Evolutionary conservation across 208 protist genomes (phyloP), one percentile per base, ranked within the genome.

Genomic region (Giardia duodenalis): DNA sequence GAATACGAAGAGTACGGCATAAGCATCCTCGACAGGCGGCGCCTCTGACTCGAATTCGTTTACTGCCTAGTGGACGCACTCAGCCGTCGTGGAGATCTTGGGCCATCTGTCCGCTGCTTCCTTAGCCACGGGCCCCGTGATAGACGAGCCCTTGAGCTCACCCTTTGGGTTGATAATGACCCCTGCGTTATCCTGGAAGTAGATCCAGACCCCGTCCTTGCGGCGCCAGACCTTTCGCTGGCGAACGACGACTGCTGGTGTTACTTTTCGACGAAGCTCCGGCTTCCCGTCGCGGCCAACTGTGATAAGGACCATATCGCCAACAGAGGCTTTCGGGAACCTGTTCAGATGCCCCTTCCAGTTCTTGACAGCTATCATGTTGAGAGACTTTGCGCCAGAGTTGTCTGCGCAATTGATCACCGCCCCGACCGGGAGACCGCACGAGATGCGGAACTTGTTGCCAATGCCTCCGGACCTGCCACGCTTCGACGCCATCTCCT

Each of bases 391-490:
- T 93, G 98, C 99, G 86, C 99, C 99, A 88, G 97, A 99, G 97
- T 99, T 99, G 96, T 99, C 98, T 92, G 98, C 98, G 95, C 98
- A 99, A 97, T 99, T 99, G 93, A 99, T 97, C 47, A 99, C 97
- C 43, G 99, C 98, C 92, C 96, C 97, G 87, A 98, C 97, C 94
- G 98, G 98, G 86, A 99, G 97, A 96, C 96, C 98, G 89, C 98
- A 95, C 93, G 98, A 97, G 88, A 99, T 98, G 94, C 98, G 96
- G 96, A 99, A 99, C 96, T 99, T 99, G 91, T 93, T 95, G 86
- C 96, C 97, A 87, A 92, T 92, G n/a, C 93, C 92, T 92, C 95
- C 96, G 92, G 93, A 94, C 76, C 92, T 57, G 88, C 93, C 93
- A 86, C 92, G 86, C 86, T 92, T 93, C 42, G 86, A 2, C 44